Base-by-base conservation (phyloP, 257 asterid species). In the Nicotiana noctiflora region DNA sequence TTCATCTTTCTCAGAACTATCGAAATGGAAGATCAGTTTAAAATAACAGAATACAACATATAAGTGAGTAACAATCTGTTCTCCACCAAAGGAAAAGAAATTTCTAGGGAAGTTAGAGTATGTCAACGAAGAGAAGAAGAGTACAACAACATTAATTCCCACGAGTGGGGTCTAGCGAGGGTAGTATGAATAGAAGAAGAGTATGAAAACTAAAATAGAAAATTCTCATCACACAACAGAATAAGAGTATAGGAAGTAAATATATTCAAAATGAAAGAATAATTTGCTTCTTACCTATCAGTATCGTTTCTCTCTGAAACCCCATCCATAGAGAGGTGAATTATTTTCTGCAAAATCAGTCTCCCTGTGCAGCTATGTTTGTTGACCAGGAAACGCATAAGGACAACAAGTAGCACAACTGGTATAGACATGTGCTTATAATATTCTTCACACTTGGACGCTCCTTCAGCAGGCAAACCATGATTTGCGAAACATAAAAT, bases 271-370 rank as follows among this genome's bases (percentile, higher is more conserved):
- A 62, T 44, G 32, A 79, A 79, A 59, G 2, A 19, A 53, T 18
- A 66, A 15, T 79, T 40, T 37, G 23, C 81, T 79, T 44, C 68
- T 51, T 61, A 94, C 99, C 97, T 87, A 85, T 90, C 98, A 34
- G 90, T 82, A 86, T 93, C 97, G 72, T 80, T 90, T 87, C 90
- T 84, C 80, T 84, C 80, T 6, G 97, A 82, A 85, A 89, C 87
- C 83, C 97, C 99, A 80, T 82, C 97, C 99, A 80, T 82, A 93
- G 17, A 93, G 93, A 62, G 99, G 99, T 98, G 99, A 93, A 87
- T 95, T 98, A 91, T 95, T 95, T 88, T 95, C 99, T 80, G 99
- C 99, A 83, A 97, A 93, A 81, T 93, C 99, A 86, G 98, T 93
- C 90, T 95, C 99, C 83, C 95, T 98, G 6, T 25, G 99, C 97